A percentile compares a stretch with the other conserved stretches of the same genome.
Evolutionary conservation across 208 protist species (phyloP).

Genomic region (Crithidia expoeki): DNA sequence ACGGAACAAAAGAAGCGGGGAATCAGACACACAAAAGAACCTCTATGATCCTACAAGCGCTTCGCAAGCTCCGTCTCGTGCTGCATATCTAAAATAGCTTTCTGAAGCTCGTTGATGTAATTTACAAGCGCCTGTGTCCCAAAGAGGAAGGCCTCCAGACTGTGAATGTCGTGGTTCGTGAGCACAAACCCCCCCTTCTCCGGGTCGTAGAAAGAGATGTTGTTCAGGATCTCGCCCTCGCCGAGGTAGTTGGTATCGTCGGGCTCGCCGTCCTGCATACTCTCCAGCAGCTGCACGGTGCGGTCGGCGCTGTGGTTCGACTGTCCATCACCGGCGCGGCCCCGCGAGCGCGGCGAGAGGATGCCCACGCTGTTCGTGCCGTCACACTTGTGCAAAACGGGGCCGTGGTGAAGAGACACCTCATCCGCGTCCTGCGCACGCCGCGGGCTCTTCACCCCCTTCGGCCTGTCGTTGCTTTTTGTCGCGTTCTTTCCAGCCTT

Average conservation of each 20-base stretch:
- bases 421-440: constrained; percentile 1
- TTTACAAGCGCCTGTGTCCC: constrained; percentile 70
- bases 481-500: background rate
- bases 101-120: constrained; percentile 83
- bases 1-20: background rate
- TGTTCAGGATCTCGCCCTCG: constrained; percentile 39
- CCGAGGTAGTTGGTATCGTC: constrained; percentile 20
- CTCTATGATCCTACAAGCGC: constrained; percentile 42
- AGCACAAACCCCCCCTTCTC: constrained; percentile 80
- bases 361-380: constrained; percentile 17
- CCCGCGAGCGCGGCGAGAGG: constrained; percentile 12
- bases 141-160: constrained; percentile 88
- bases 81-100: constrained; percentile 82
- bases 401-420: background rate
- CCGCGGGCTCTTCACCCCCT: background rate
- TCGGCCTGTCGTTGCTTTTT: background rate
- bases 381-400: background rate
- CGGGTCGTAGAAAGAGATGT: constrained; percentile 65
- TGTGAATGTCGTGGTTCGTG: constrained; percentile 89
- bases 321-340: constrained; percentile 9
- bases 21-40: background rate
- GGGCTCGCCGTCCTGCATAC: constrained; percentile 18
- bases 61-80: constrained; percentile 73
- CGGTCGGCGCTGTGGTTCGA: constrained; percentile 8
- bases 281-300: constrained; percentile 17